Base-by-base conservation (phyloP, 1,284 basidiomycete species). In the Porogramme epimiltina region DNA sequence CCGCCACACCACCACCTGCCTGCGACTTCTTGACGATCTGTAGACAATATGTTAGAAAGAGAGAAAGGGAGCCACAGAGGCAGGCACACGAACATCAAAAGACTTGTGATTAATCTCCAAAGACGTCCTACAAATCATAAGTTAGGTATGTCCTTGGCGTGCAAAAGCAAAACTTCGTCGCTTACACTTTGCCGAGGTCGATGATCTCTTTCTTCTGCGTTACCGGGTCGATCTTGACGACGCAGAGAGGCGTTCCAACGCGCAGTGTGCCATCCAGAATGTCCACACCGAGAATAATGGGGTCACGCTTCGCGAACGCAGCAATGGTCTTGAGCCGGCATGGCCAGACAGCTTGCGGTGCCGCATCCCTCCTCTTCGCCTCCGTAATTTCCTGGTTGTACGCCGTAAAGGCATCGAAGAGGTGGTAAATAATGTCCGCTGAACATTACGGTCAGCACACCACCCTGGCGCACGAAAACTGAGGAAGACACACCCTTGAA, bases 371-470 rank as follows among this genome's bases (percentile, higher is more conserved):
- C 53, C 92, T 83, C 73, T 95, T 95, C n/a, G 91, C 92, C 70
- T 98, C 97, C 58, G 81, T 80, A 50, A 99, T 94, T 73, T 95
- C 91, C 54, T 83, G 81, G 70, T 97, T 96, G 74, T 99, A 98
- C n/a, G 88, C 91, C 43, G 88, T 98, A 77, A 99, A 99, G 23
- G 93, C 87, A 68, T 99, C 97, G 71, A 99, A 98, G 51, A 99
- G 76, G 71, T 99, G 97, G 73, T 99, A 99, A 65, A 99, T 99
- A 70, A 99, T 98, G 66, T 95, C 93, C 61, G 94, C 94, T 91
- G 66, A 15, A 41, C 31, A 18, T 1, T 2, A 8, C 33, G 8
- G 10, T 36, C 47, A 15, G 57, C 54, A 15, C 39, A 60, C 34
- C 1, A 15, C 2, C 22, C 8, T 34, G n/a, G 37, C 15, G n/a